These are phyloP conservation scores for Coemansia sp. DNA, from an alignment of 192 early-diverging fungal species.

Conservation along the genomic window DNA sequence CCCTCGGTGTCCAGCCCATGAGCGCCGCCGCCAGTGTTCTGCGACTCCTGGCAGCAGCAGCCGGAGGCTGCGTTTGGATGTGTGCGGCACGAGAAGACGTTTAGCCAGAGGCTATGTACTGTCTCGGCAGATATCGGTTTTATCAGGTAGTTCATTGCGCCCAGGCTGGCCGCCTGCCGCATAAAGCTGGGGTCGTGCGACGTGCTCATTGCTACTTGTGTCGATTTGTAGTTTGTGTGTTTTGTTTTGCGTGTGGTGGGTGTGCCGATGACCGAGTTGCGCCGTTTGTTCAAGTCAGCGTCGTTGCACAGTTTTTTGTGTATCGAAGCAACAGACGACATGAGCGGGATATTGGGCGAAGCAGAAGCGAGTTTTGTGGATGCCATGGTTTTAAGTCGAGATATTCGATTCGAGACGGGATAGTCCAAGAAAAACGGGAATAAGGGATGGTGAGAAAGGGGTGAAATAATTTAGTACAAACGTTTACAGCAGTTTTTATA, in stretches of 20 bases:
- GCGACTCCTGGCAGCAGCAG: slow-evolving; percentile 12
- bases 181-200: slow-evolving; percentile 49
- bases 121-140: slow-evolving; percentile 55
- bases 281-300: slow-evolving; percentile 20
- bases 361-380: slow-evolving; percentile 22
- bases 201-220: slow-evolving; percentile 51
- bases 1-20: slow-evolving; percentile 2
- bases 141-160: slow-evolving; percentile 53
- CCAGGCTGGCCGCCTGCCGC: slow-evolving; percentile 46
- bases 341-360: slow-evolving; percentile 6
- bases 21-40: neutral
- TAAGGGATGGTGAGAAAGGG: slow-evolving; percentile 1
- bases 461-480: neutral
- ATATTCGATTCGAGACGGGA: too few relatives aligned
- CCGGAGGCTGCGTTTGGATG: slow-evolving; percentile 19
- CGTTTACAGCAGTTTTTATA: neutral
- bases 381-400: slow-evolving; percentile 13
- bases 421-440: neutral
- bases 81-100: slow-evolving; percentile 49
- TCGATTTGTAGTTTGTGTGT: slow-evolving; percentile 2
- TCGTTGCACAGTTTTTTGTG: neutral
- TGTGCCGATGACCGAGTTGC: slow-evolving; percentile 36
- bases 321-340: slow-evolving; percentile 5
- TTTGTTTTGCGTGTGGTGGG: slow-evolving; percentile 1
- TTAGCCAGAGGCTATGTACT: slow-evolving; percentile 52